These are phyloP conservation scores for Dentiscutata heterogama DNA, from an alignment of 371 early-diverging fungal genomes.

Conservation along the genomic window DNA sequence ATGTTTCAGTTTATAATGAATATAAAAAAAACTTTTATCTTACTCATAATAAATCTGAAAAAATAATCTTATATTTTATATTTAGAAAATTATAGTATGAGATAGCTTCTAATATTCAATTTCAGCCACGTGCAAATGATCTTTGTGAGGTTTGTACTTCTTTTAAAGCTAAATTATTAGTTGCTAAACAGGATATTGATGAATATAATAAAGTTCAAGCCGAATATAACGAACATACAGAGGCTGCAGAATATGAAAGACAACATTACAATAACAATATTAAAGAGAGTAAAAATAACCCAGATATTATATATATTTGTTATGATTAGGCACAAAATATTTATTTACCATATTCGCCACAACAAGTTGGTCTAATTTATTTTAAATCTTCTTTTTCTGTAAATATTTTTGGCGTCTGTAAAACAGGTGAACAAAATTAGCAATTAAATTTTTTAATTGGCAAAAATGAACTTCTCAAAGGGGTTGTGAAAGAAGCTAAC, in stretches of 20 bases:
- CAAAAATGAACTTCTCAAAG: too few species aligned
- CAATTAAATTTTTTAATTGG: neutral
- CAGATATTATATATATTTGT: neutral
- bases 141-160: neutral
- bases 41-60: neutral
- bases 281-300: neutral
- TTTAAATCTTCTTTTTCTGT: neutral
- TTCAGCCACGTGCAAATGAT: neutral
- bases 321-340: constrained; percentile 34
- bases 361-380: constrained; percentile 12
- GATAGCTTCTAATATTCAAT: neutral
- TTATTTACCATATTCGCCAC: neutral
- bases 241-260: neutral
- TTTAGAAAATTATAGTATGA: neutral
- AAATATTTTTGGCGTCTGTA: constrained; percentile 1
- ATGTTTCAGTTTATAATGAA: neutral
- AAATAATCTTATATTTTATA: neutral
- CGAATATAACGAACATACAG: constrained; percentile 6
- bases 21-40: neutral
- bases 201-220: neutral
- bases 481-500: too few species aligned
- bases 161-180: neutral
- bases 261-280: constrained; percentile 30
- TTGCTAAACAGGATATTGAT: neutral
- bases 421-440: neutral